Percentiles rank a stretch among this genome's conserved stretches.
Conservation (phyloP, 805 yeast species). For the Kockiozyma suomiensis region DNA sequence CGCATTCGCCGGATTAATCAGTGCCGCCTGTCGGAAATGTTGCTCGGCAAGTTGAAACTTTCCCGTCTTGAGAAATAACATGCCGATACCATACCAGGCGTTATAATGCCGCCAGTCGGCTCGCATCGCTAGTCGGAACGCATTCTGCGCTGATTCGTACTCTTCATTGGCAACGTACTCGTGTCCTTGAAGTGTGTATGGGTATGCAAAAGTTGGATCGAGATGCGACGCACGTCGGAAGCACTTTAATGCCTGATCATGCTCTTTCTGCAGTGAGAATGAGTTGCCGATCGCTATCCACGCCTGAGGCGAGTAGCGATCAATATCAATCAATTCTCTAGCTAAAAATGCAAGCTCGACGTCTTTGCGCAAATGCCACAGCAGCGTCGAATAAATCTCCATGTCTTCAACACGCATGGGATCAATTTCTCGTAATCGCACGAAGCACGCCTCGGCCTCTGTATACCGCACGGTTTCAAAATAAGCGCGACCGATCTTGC, state of each 20-base stretch:
- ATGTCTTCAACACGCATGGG: constrained; percentile 81
- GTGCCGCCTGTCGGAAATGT: constrained; percentile 83
- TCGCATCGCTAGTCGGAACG: constrained; percentile 76
- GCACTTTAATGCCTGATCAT: constrained; percentile 86
- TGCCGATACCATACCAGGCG: constrained; percentile 94
- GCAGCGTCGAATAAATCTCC: constrained; percentile 85
- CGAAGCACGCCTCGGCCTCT: constrained; percentile 67
- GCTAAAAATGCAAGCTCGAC: constrained; percentile 78
- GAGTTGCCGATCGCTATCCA: constrained; percentile 94
- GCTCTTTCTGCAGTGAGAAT: constrained; percentile 78
- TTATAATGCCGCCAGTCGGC: constrained; percentile 85
- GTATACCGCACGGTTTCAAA: constrained; percentile 87
- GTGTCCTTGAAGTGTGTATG: constrained; percentile 91
- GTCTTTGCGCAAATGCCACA: constrained; percentile 90
- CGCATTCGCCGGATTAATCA: constrained; percentile 87
- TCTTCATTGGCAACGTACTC: constrained; percentile 88
- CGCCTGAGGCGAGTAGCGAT: constrained; percentile 71
- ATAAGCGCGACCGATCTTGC: constrained; percentile 76
- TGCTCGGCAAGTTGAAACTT: constrained; percentile 80
- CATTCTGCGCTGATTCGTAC: constrained; percentile 81
- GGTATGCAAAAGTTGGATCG: constrained; percentile 75
- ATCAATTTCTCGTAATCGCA: constrained; percentile 64
- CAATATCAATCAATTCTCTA: constrained; percentile 71
- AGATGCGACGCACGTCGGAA: constrained; percentile 75
- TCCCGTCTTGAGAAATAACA: constrained; percentile 86